phyloP scores from a whole-genome alignment of 2,329 filamentous ascomycete species.

The Penicillium sp. region DNA sequence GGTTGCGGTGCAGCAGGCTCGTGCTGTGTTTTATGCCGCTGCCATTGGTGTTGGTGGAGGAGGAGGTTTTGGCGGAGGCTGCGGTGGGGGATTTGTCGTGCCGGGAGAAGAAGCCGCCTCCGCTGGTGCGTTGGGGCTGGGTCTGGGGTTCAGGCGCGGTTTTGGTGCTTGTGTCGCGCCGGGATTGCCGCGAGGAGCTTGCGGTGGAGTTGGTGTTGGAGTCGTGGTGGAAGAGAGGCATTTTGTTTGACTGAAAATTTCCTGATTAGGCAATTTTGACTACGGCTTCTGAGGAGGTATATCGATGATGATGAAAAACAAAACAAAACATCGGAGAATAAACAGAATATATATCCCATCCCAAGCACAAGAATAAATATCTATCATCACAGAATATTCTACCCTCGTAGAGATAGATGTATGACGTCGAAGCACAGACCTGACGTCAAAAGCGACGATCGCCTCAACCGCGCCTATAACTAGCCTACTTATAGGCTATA shows the following conservation, averaged over 20 bases:
- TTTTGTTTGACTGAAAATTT: slow-evolving; percentile 5
- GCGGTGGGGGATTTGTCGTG: neutral
- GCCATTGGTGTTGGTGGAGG: neutral
- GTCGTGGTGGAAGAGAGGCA: slow-evolving; percentile 10
- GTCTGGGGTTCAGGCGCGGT: neutral
- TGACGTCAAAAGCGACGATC: neutral
- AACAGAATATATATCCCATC: too few species aligned
- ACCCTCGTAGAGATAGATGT: neutral
- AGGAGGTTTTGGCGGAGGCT: neutral
- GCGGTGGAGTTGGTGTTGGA: neutral
- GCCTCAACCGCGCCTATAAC: too few species aligned
- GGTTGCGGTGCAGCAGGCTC: slow-evolving; percentile 17
- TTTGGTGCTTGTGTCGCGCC: neutral
- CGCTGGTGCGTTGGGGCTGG: neutral
- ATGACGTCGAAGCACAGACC: neutral
- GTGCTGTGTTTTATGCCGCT: neutral
- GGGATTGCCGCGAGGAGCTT: neutral
- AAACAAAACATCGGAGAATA: neutral
- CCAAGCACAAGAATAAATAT: too few species aligned
- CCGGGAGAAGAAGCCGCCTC: slow-evolving; percentile 1
- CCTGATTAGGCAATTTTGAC: slow-evolving; percentile 3
- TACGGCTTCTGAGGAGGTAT: too few species aligned
- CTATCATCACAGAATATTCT: neutral
- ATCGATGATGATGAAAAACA: neutral
- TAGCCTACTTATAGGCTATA: too few species aligned